Percentiles rank a stretch among this genome's conserved stretches.
Conservation (phyloP, 2,329 filamentous ascomycete species). For the Ophiostoma quercus region DNA sequence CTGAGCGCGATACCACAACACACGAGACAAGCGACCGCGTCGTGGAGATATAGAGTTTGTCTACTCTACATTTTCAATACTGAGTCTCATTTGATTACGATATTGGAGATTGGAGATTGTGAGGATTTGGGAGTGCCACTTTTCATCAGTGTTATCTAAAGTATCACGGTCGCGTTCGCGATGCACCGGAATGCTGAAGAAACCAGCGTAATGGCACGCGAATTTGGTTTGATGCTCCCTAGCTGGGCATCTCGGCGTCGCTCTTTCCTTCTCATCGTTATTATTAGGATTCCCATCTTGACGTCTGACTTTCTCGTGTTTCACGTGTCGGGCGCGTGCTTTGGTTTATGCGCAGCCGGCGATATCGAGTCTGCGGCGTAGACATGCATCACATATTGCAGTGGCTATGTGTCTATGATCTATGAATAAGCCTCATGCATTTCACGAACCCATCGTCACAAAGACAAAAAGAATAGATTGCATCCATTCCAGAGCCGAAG, state of each 20-base stretch:
- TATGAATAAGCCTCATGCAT: background rate
- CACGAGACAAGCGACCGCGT: background rate
- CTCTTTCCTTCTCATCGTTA: background rate
- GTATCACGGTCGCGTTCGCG: background rate
- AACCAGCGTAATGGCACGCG: background rate
- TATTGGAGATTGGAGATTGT: too few species aligned
- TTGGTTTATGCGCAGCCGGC: background rate
- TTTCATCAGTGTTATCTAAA: background rate
- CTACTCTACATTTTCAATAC: background rate
- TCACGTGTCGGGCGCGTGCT: background rate
- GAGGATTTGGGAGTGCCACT: background rate
- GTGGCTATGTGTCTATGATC: background rate
- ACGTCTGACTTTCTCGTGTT: too few species aligned
- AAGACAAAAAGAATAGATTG: background rate
- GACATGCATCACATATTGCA: background rate
- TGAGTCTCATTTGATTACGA: background rate
- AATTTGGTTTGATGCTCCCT: background rate
- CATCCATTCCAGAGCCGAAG: background rate
- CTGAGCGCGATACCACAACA: constrained; percentile 11
- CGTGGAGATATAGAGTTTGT: background rate
- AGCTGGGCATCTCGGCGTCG: background rate
- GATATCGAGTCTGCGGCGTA: background rate
- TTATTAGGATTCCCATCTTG: background rate
- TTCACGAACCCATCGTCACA: background rate
- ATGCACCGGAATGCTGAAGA: constrained; percentile 8